phyloP scores from a whole-genome alignment of 1,139 yeast species.

The Candida smagusa region DNA sequence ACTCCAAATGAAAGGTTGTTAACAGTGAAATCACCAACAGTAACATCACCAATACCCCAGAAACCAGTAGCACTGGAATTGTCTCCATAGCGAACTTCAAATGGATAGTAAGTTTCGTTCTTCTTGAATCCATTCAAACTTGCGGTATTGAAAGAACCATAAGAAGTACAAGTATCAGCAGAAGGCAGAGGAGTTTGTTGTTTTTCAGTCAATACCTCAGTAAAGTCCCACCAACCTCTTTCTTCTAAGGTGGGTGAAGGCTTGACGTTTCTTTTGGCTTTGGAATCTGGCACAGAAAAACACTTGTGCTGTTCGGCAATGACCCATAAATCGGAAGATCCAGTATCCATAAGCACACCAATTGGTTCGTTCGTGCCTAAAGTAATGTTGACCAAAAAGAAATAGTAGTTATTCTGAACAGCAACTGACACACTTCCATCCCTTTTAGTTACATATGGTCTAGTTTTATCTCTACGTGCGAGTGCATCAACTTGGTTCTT shows the following conservation, averaged over 20 bases:
- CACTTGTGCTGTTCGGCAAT: constrained; percentile 10
- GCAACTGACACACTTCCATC: constrained; percentile 36
- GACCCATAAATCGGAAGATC: constrained; percentile 48
- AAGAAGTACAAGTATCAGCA: constrained; percentile 30
- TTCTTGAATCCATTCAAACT: constrained; percentile 28
- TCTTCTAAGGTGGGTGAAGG: not conserved
- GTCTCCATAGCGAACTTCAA: constrained; percentile 61
- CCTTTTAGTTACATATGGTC: constrained; percentile 26
- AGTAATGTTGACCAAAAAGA: constrained; percentile 44
- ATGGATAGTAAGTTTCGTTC: constrained; percentile 31
- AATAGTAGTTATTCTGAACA: constrained; percentile 42
- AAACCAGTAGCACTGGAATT: constrained; percentile 56
- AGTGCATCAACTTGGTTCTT: not conserved
- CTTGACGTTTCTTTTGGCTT: not conserved
- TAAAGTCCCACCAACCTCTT: constrained; percentile 1
- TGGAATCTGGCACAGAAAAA: not conserved
- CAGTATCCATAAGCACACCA: constrained; percentile 42
- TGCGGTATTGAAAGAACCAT: constrained; percentile 39
- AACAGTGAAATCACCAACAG: constrained; percentile 40
- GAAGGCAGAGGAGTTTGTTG: constrained; percentile 1
- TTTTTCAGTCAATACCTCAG: constrained; percentile 1
- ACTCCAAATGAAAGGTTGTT: constrained; percentile 48
- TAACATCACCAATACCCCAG: constrained; percentile 50
- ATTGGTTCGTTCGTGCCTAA: constrained; percentile 34
- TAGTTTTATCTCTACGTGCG: constrained; percentile 5